These are phyloP conservation scores for Colletotrichum filicis DNA, from an alignment of 2,329 filamentous ascomycete species.

Conservation along the genomic window DNA sequence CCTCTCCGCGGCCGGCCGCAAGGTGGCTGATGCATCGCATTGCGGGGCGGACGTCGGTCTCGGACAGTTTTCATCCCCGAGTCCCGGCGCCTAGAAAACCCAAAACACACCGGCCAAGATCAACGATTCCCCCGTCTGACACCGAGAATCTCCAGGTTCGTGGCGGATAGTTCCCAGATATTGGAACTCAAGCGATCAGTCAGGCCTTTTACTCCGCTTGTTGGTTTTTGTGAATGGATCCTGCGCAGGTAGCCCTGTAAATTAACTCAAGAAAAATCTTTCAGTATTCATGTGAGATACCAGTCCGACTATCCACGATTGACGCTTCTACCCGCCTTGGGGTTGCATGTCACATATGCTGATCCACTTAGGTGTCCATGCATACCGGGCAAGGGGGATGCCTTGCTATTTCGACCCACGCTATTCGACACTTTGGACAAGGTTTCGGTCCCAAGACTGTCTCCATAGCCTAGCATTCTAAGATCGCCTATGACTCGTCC, in stretches of 20 bases:
- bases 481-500: neutral
- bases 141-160: neutral
- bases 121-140: neutral
- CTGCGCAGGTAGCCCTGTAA: neutral
- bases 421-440: neutral
- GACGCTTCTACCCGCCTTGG: too few relatives aligned
- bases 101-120: neutral
- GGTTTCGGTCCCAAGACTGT: neutral
- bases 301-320: too few relatives aligned
- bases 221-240: neutral
- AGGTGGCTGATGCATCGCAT: neutral
- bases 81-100: neutral
- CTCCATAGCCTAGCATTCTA: neutral
- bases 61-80: neutral
- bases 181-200: neutral
- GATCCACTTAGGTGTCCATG: too few relatives aligned
- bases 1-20: neutral
- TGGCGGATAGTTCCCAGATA: neutral
- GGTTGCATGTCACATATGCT: too few relatives aligned
- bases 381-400: neutral
- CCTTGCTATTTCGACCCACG: neutral
- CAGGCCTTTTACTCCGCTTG: neutral
- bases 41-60: neutral
- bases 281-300: too few relatives aligned
- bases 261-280: neutral